Evolutionary conservation across 331 rosid genomes (phyloP), one percentile per base, ranked within the genome.

Genomic region (Malus hybrid): DNA sequence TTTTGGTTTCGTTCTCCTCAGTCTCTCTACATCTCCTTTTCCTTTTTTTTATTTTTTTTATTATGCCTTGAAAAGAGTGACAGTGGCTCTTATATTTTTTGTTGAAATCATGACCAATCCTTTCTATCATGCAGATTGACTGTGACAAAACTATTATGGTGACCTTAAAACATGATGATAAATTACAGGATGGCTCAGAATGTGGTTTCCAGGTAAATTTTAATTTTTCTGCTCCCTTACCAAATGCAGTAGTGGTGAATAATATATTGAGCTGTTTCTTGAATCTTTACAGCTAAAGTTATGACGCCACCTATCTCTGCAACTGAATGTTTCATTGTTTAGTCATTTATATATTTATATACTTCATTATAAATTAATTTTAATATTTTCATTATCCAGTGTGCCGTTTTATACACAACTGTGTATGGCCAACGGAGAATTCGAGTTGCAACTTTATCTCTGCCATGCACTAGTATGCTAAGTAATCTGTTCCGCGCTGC

Each of bases 141-240:
- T 94, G 97, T 82, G 99, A 94, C 90, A 94, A 94, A 79, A 86
- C 92, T 78, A 84, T 94, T 76, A 86, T 94, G 97, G 99, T 90
- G 70, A 84, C 91, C 63, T 77, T 94, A 78, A 94, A 94, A 82
- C 97, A 94, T 13, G 99, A 94, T 73, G 99, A 94, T 76, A 94
- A 94, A 86, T 89, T 94, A 78, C 97, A 90, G 84, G 99, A 94
- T 82, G 99, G 99, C 78, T 87, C 97, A 61, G 99, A 94, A 83
- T 94, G 97, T 85, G 80, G 96, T 80, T 89, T 94, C 85, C 99
- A 94, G 99, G 99, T 92, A 90, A 61, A 42, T 65, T 42, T 50
- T 55, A 62, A 75, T 58, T 79, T 81, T 50, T 66, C 65, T 78
- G 79, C 50, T 70, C 67, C 71, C 58, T 84, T 4, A 20, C 55